phyloP scores from a whole-genome alignment of 108 stramenopile species.

The Cyclotella kingstonii region DNA sequence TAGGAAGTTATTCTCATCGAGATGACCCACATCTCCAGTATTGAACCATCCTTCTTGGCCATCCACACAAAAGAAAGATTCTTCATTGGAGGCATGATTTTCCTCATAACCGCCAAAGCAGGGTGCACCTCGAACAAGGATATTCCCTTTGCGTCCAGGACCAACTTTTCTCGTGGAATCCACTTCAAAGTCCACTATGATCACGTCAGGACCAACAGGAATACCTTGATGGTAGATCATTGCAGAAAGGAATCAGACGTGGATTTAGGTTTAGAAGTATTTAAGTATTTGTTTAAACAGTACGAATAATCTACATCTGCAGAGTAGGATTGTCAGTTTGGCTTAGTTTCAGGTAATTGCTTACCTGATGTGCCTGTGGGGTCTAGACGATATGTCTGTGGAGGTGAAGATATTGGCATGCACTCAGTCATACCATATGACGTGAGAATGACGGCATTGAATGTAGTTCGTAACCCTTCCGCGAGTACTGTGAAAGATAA shows the following conservation, averaged over 20 bases:
- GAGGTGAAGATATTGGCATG: slow-evolving; percentile 72
- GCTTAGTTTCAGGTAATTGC: background rate
- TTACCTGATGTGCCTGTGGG: slow-evolving; percentile 47
- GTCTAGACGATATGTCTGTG: slow-evolving; percentile 51
- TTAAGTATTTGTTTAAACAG: too few relatives aligned
- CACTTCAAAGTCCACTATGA: background rate
- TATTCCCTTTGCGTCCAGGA: slow-evolving; percentile 34
- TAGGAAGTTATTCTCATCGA: slow-evolving; percentile 72
- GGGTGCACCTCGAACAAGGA: slow-evolving; percentile 46
- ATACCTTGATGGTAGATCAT: too few relatives aligned
- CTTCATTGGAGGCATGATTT: background rate
- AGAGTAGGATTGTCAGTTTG: too few relatives aligned
- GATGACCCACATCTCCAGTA: slow-evolving; percentile 75
- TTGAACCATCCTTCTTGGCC: slow-evolving; percentile 69
- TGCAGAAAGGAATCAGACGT: too few relatives aligned
- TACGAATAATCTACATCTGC: too few relatives aligned
- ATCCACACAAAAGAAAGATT: slow-evolving; percentile 26
- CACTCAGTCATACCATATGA: slow-evolving; percentile 80
- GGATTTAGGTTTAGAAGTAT: too few relatives aligned
- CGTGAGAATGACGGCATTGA: slow-evolving; percentile 42
- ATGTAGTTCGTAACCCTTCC: slow-evolving; percentile 38
- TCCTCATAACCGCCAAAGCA: slow-evolving; percentile 47
- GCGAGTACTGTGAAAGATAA: slow-evolving; percentile 21
- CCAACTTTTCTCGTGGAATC: background rate
- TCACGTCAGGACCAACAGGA: slow-evolving; percentile 4